phyloP scores from a whole-genome alignment of 2,329 filamentous ascomycete genomes.

The Boeremia exigua region DNA sequence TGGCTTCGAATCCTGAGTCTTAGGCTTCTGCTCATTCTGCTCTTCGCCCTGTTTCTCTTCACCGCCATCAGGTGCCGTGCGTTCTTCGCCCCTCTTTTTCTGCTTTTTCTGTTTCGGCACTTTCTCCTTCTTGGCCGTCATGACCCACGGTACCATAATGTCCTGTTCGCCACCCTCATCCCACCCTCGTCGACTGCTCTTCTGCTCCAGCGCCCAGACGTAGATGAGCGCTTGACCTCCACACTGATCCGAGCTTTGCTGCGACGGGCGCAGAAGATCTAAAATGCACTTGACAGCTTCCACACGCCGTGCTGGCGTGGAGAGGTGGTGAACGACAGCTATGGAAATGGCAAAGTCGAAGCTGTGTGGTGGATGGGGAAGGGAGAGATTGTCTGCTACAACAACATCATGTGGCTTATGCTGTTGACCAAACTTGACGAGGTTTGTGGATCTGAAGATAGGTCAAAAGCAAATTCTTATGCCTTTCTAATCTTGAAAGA shows the following conservation, averaged over 20 bases:
- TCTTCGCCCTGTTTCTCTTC: constrained; percentile 19
- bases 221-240: constrained; percentile 78
- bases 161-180: constrained; percentile 84
- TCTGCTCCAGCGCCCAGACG: constrained; percentile 96
- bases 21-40: constrained; percentile 9
- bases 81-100: constrained; percentile 13
- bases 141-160: constrained; percentile 94
- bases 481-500: not conserved
- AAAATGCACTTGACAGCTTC: constrained; percentile 76
- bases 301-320: constrained; percentile 73
- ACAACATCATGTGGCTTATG: constrained; percentile 69
- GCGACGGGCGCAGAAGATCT: constrained; percentile 60
- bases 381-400: constrained; percentile 81
- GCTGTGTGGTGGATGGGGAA: constrained; percentile 72
- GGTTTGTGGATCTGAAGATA: constrained; percentile 60
- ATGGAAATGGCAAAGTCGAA: constrained; percentile 95
- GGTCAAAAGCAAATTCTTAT: not conserved
- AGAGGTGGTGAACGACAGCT: constrained; percentile 92
- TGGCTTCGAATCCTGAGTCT: constrained; percentile 14
- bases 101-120: constrained; percentile 25
- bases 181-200: constrained; percentile 85
- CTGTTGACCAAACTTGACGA: constrained; percentile 62
- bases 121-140: constrained; percentile 55
- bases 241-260: not conserved
- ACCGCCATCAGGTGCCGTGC: not conserved